These are phyloP conservation scores for Gryganskiella cystojenkinii DNA, from an alignment of 192 early-diverging fungal genomes.

Conservation along the genomic window DNA sequence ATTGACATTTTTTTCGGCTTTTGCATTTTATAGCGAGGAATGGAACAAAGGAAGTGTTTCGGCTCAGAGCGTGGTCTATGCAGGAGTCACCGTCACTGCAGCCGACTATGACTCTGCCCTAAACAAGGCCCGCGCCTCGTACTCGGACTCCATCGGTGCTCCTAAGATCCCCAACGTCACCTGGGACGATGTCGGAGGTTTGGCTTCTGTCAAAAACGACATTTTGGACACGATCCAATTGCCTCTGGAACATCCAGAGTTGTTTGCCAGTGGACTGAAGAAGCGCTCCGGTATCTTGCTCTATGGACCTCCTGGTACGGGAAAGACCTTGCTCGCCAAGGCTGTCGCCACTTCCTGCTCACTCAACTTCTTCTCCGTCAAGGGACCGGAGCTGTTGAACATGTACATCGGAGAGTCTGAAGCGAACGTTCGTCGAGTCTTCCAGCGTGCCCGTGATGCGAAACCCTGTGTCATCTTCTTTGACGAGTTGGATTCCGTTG, in stretches of 20 bases:
- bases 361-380: constrained; percentile 98
- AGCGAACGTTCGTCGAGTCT: constrained; percentile 95
- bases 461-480: constrained; percentile 99
- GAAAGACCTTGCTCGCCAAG: constrained; percentile 98
- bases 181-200: constrained; percentile 98
- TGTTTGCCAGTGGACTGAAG: constrained; percentile 95
- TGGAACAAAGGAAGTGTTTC: constrained; percentile 50
- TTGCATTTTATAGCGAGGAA: constrained; percentile 35
- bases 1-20: background rate
- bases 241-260: constrained; percentile 94
- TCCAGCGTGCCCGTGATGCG: constrained; percentile 96
- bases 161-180: constrained; percentile 98
- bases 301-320: constrained; percentile 98
- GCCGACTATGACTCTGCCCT: constrained; percentile 87
- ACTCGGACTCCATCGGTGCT: constrained; percentile 94
- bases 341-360: constrained; percentile 98
- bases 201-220: constrained; percentile 91
- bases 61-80: constrained; percentile 68
- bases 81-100: constrained; percentile 80
- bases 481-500: constrained; percentile 98
- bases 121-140: constrained; percentile 78
- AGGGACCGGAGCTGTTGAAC: constrained; percentile 98
- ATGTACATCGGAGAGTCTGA: constrained; percentile 99
- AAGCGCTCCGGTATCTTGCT: constrained; percentile 94
- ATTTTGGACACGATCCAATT: constrained; percentile 97